Percentiles rank a stretch among this genome's conserved stretches.
phyloP scores from a whole-genome alignment of 352 stramenopile species.

The Phytophthora colocasiae region DNA sequence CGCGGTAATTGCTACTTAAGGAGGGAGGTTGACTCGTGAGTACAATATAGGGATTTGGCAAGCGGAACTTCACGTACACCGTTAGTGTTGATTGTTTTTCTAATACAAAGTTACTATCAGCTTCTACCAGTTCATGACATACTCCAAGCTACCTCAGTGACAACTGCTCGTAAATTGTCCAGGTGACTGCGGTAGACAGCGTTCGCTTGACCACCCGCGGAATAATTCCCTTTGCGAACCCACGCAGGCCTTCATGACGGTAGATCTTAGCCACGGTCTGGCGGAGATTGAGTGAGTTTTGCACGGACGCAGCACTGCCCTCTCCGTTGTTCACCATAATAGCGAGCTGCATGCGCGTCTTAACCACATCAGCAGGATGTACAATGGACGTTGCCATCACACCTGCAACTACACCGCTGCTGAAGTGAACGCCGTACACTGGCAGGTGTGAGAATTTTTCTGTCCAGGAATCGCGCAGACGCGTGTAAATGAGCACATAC shows the following conservation, averaged over 20 bases:
- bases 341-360: constrained; percentile 90
- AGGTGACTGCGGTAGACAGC: constrained; percentile 98
- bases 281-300: constrained; percentile 69
- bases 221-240: constrained; percentile 95
- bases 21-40: constrained; percentile 11
- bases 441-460: constrained; percentile 53
- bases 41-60: background rate
- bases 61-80: too few relatives aligned
- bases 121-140: constrained; percentile 22
- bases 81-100: constrained; percentile 21
- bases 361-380: constrained; percentile 87
- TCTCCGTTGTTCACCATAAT: constrained; percentile 54
- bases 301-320: constrained; percentile 36
- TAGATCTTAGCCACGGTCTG: constrained; percentile 89
- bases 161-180: constrained; percentile 98
- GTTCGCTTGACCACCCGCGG: constrained; percentile 96
- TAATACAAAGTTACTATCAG: constrained; percentile 42
- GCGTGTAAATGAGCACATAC: constrained; percentile 89
- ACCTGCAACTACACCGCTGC: constrained; percentile 78
- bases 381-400: constrained; percentile 84
- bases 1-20: constrained; percentile 50
- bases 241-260: constrained; percentile 89
- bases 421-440: constrained; percentile 76
- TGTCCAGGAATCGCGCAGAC: constrained; percentile 57
- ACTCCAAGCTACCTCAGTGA: constrained; percentile 53